These are phyloP conservation scores for Suhomyces bolitotheri DNA, from an alignment of 1,139 yeast genomes.

Conservation along the genomic window DNA sequence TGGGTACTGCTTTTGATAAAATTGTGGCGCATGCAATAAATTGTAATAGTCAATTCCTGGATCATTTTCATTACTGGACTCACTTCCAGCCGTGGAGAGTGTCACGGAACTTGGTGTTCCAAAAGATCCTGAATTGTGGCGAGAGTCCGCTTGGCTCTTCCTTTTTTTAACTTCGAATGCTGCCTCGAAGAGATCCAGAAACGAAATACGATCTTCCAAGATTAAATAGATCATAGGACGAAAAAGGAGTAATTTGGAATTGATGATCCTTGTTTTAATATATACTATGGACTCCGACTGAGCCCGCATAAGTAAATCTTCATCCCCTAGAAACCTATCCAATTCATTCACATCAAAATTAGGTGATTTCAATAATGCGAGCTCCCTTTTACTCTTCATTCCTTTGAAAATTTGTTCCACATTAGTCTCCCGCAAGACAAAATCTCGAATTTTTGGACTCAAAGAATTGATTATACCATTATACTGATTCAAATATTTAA, in stretches of 20 bases:
- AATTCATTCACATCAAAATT: constrained; percentile 23
- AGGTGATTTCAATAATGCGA: constrained; percentile 7
- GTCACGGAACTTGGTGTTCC: constrained; percentile 11
- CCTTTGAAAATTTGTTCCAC: constrained; percentile 35
- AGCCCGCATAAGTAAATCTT: constrained; percentile 34
- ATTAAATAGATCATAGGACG: constrained; percentile 40
- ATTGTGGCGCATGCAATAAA: constrained; percentile 31
- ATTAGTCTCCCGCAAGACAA: constrained; percentile 37
- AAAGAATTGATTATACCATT: constrained; percentile 43
- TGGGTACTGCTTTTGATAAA: constrained; percentile 26
- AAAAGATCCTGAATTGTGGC: constrained; percentile 12
- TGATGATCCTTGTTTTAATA: constrained; percentile 39
- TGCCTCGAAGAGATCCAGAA: constrained; percentile 18
- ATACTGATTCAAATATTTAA: constrained; percentile 41
- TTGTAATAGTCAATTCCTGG: constrained; percentile 29
- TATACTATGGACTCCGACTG: constrained; percentile 44
- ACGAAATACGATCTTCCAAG: constrained; percentile 32
- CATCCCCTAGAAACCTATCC: constrained; percentile 39
- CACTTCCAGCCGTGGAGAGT: constrained; percentile 8
- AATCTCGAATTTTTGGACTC: constrained; percentile 35
- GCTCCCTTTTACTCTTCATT: constrained; percentile 29
- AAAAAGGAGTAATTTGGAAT: constrained; percentile 35
- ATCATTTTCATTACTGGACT: constrained; percentile 12
- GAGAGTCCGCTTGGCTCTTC: constrained; percentile 1
- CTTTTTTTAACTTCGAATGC: constrained; percentile 19